A percentile compares a stretch with the other conserved stretches of the same genome.
Conservation (phyloP, 2,329 filamentous ascomycete genomes). For the Fusarium caatingaense region DNA sequence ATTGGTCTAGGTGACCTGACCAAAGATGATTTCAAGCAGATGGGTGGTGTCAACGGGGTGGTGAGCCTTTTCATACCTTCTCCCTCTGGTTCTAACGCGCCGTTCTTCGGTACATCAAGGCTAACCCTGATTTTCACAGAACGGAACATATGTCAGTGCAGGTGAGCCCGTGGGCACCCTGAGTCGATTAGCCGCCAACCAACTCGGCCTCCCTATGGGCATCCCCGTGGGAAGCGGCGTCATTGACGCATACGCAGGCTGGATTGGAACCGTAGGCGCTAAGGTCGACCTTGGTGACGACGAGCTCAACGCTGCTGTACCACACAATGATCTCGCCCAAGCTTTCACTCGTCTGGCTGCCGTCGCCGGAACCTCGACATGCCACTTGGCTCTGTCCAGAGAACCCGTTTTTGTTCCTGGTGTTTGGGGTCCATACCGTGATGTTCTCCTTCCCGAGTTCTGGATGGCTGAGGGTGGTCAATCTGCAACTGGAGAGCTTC, state of each 20-base stretch:
- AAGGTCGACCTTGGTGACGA: slow-evolving; percentile 81
- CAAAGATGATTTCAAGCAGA: slow-evolving; percentile 88
- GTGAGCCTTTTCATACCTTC: slow-evolving; percentile 67
- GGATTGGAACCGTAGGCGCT: slow-evolving; percentile 98
- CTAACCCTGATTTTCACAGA: slow-evolving; percentile 65
- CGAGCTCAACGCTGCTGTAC: slow-evolving; percentile 72
- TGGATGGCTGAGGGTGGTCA: slow-evolving; percentile 99
- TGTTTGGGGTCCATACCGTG: slow-evolving; percentile 97
- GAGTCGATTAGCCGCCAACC: slow-evolving; percentile 82
- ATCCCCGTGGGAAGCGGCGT: slow-evolving; percentile 96
- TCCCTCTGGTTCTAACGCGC: slow-evolving; percentile 19
- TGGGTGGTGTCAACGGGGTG: slow-evolving; percentile 95
- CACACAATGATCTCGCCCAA: slow-evolving; percentile 88
- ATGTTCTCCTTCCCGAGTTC: slow-evolving; percentile 89
- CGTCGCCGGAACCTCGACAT: slow-evolving; percentile 96
- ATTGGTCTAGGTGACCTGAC: slow-evolving; percentile 89
- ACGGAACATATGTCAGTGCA: slow-evolving; percentile 89
- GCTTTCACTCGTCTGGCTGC: slow-evolving; percentile 93
- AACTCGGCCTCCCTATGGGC: slow-evolving; percentile 86
- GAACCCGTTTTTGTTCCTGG: slow-evolving; percentile 93
- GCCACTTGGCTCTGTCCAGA: slow-evolving; percentile 94
- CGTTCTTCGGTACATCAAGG: neutral
- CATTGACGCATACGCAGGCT: slow-evolving; percentile 97
- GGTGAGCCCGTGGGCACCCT: slow-evolving; percentile 90
- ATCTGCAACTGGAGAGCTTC: slow-evolving; percentile 92